Base-by-base conservation (phyloP, 176 grass and related monocot species). In the Puya raimondii region DNA sequence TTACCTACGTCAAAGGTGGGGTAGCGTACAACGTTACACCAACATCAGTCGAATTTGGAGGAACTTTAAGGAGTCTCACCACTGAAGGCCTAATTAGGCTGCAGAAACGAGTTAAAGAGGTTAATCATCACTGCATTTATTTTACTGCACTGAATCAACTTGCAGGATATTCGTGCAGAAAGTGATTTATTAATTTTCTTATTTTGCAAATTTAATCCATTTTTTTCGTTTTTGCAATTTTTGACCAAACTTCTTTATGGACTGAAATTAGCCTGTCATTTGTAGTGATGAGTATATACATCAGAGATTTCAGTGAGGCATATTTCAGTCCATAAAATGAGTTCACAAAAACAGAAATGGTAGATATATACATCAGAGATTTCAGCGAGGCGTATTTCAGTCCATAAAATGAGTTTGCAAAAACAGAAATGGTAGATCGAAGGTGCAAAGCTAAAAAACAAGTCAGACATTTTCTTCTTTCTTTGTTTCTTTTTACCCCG, bases 41-140 rank as follows among this genome's bases (percentile, higher is more conserved):
- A 65, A 13, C 70, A 50, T 21, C 67, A 69, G 71, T 97, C 56
- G 84, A 97, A 81, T 97, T 97, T 51, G 93, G 93, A 50, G 93
- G 89, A 51, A 97, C 93, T 72, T 71, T 97, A 52, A 90, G 93
- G 76, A 97, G 93, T 65, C 74, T 97, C 53, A 92, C 93, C 17
- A 92, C 84, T 65, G 93, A 90, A 79, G 89, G 89, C 22, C 71
- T 97, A 33, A 50, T 80, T 17, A 67, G 51, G 53, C 77, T 97
- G 20, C 76, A 90, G 53, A 92, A 74, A 87, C 74, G 93, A 71
- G 67, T 87, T 63, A 82, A 70, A 68, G 85, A 91, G 92, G 92
- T 96, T 53, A 81, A 69, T 27, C 51, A 18, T 70, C 21, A 18
- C 56, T 18, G 7, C 17, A 61, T 61, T 9, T 18, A 61, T 61